Percentiles rank a stretch among this genome's conserved stretches.
Evolutionary conservation across 148 eudicot species (phyloP).

Genomic region (Cornus florida): DNA sequence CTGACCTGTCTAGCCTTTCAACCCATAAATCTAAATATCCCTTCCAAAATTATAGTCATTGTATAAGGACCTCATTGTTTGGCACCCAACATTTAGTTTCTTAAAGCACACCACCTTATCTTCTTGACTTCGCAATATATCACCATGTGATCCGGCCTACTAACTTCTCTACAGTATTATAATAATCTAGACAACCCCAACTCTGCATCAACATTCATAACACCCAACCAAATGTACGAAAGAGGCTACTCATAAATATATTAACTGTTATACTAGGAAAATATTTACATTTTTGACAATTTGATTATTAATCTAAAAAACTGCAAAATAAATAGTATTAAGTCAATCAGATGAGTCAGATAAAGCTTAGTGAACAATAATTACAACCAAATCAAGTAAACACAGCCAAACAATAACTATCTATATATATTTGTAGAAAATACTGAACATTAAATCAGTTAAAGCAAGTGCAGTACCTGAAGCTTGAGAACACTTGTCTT

Average conservation of each 20-base stretch:
- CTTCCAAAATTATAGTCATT: neutral
- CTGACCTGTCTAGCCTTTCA: neutral
- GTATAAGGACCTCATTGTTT: neutral
- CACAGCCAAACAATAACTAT: too few relatives aligned
- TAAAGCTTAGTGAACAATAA: too few relatives aligned
- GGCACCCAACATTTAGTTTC: neutral
- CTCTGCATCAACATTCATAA: neutral
- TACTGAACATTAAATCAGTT: neutral
- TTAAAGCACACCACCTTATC: neutral
- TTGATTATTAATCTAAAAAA: too few relatives aligned
- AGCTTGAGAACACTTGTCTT: conserved; percentile 84
- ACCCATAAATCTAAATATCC: neutral
- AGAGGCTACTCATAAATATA: neutral
- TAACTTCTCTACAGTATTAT: too few relatives aligned
- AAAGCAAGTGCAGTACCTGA: conserved; percentile 49
- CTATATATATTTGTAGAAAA: too few relatives aligned
- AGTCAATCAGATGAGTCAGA: neutral
- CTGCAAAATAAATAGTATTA: neutral
- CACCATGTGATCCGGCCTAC: too few relatives aligned
- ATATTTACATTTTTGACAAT: too few relatives aligned
- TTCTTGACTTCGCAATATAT: too few relatives aligned
- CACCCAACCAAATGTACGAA: neutral
- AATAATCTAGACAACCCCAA: too few relatives aligned
- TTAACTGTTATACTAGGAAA: neutral
- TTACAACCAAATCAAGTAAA: too few relatives aligned